Evolutionary conservation across 768 basidiomycete genomes (phyloP).

Genomic region (Gautieria morchelliformis): DNA sequence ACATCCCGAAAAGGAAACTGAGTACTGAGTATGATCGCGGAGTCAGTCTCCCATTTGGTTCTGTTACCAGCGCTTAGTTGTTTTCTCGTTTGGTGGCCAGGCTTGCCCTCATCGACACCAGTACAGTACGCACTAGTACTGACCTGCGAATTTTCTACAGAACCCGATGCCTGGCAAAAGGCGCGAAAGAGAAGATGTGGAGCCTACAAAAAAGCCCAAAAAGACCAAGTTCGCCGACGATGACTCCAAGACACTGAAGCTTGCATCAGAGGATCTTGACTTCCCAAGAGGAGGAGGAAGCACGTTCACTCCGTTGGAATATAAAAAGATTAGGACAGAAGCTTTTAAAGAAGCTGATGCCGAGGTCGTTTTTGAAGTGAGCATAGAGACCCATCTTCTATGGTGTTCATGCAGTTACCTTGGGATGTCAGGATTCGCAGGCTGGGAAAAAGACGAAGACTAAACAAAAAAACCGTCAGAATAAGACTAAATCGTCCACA

Average conservation of each 20-base stretch:
- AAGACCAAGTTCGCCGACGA: slow-evolving; percentile 43
- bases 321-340: slow-evolving; percentile 78
- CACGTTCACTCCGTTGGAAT: slow-evolving; percentile 77
- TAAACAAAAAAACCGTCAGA: slow-evolving; percentile 39
- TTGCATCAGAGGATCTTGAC: slow-evolving; percentile 65
- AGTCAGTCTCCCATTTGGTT: background rate
- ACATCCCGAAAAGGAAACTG: no score
- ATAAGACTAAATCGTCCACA: slow-evolving; percentile 14
- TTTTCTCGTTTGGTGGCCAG: background rate
- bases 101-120: no score
- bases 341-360: slow-evolving; percentile 76
- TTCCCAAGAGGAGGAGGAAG: slow-evolving; percentile 96
- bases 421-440: slow-evolving; percentile 29
- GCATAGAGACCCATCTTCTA: slow-evolving; percentile 12
- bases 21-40: no score
- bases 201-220: slow-evolving; percentile 43
- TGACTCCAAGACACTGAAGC: slow-evolving; percentile 26
- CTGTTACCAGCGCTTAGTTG: background rate
- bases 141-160: background rate
- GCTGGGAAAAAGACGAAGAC: slow-evolving; percentile 32
- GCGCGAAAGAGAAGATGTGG: slow-evolving; percentile 47
- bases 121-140: no score
- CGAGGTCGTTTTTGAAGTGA: slow-evolving; percentile 60
- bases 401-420: slow-evolving; percentile 8
- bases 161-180: slow-evolving; percentile 29